A percentile compares a stretch with the other conserved stretches of the same genome.
Conservation (phyloP, 192 early-diverging fungal genomes). For the Linnemannia hyalina region DNA sequence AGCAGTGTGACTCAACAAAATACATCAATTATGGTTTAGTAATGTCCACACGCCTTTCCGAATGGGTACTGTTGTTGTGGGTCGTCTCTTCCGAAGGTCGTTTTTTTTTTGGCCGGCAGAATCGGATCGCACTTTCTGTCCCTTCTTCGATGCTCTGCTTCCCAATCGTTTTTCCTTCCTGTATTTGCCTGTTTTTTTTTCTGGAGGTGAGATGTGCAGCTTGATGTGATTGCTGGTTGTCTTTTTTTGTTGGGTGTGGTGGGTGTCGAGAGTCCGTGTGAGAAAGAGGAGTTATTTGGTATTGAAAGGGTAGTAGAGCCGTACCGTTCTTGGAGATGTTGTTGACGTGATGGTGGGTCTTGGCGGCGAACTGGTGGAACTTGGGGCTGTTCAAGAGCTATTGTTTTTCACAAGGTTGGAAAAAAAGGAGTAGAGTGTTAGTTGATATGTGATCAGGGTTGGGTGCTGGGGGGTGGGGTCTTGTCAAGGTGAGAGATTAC, state of each 20-base stretch:
- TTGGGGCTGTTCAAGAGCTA: slow-evolving; percentile 54
- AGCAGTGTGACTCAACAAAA: neutral
- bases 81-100: neutral
- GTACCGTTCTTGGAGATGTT: slow-evolving; percentile 53
- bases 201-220: too few relatives aligned
- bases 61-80: neutral
- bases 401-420: neutral
- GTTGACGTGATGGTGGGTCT: slow-evolving; percentile 52
- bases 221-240: too few relatives aligned
- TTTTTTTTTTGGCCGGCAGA: too few relatives aligned
- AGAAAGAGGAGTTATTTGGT: neutral
- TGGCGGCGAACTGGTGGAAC: slow-evolving; percentile 52
- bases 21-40: neutral
- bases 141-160: too few relatives aligned
- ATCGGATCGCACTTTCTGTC: too few relatives aligned
- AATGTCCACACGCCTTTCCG: neutral
- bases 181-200: too few relatives aligned
- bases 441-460: neutral
- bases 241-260: too few relatives aligned
- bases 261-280: too few relatives aligned
- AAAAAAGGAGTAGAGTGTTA: neutral
- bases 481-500: neutral
- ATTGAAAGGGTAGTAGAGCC: neutral
- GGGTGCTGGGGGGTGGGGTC: neutral
- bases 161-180: too few relatives aligned